A percentile compares a stretch with the other conserved stretches of the same genome.
phyloP scores from a whole-genome alignment of 2,329 filamentous ascomycete genomes.

The Ophiocordyceps camponoti-floridani region DNA sequence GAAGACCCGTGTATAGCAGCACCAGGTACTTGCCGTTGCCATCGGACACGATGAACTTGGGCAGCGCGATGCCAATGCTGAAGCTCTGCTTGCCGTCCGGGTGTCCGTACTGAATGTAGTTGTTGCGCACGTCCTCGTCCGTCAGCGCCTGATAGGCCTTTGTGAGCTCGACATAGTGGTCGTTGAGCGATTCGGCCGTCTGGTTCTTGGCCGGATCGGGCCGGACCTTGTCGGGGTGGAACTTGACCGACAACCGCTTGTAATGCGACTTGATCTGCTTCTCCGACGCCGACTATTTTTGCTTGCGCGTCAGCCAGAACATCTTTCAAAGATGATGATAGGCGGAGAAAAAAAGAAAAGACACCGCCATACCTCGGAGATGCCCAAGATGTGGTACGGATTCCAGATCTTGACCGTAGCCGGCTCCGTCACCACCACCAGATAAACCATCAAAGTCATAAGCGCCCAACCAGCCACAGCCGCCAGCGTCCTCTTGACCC shows the following conservation, averaged over 20 bases:
- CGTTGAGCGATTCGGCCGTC: conserved; percentile 68
- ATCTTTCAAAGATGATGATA: no score
- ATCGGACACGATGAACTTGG: conserved; percentile 80
- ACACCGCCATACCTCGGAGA: conserved; percentile 73
- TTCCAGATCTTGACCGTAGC: conserved; percentile 73
- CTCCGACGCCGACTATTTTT: conserved; percentile 53
- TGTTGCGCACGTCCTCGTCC: conserved; percentile 92
- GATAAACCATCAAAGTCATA: conserved; percentile 82
- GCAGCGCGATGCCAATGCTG: conserved; percentile 92
- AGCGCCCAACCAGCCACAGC: conserved; percentile 63
- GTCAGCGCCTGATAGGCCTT: conserved; percentile 98
- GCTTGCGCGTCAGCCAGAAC: not conserved
- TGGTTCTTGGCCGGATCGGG: conserved; percentile 78
- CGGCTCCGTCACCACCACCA: conserved; percentile 64
- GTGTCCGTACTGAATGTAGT: conserved; percentile 89
- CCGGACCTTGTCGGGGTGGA: conserved; percentile 83
- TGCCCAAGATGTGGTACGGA: conserved; percentile 83
- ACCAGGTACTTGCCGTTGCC: conserved; percentile 93
- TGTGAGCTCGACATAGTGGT: conserved; percentile 82
- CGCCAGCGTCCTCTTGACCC: conserved; percentile 65
- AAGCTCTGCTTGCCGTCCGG: conserved; percentile 97
- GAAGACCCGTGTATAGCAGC: conserved; percentile 69
- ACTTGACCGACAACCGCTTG: conserved; percentile 67
- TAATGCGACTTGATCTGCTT: conserved; percentile 87
- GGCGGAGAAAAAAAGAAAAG: no score